Evolutionary conservation across 371 early-diverging fungal species (phyloP).

Genomic region (Fennellomyces sp.): DNA sequence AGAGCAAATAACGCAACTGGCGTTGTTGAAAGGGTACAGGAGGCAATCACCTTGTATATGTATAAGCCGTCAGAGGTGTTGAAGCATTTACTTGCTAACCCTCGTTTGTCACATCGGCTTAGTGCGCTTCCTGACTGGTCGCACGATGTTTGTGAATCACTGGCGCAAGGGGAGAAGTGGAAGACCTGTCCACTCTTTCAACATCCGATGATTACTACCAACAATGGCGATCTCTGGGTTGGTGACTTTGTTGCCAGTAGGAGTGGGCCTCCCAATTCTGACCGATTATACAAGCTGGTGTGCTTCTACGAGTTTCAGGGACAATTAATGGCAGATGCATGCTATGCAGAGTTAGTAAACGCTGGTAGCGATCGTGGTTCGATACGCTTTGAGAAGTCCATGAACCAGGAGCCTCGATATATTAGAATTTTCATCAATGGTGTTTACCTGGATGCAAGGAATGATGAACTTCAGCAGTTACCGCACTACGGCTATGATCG

Average conservation of each 20-base stretch:
- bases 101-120: neutral
- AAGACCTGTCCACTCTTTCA: conserved; percentile 5
- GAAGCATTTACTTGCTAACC: too few relatives aligned
- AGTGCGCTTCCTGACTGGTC: conserved; percentile 5
- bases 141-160: neutral
- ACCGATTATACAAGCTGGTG: too few relatives aligned
- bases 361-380: too few relatives aligned
- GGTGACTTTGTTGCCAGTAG: too few relatives aligned
- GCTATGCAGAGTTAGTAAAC: too few relatives aligned
- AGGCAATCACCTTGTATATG: conserved; percentile 2
- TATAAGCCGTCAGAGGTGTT: conserved; percentile 3
- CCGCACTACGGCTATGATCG: neutral
- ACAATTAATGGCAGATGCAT: too few relatives aligned
- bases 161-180: conserved; percentile 14
- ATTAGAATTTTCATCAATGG: too few relatives aligned
- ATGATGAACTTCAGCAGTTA: neutral
- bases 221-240: too few relatives aligned
- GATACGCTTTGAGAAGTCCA: too few relatives aligned
- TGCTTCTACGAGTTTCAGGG: too few relatives aligned
- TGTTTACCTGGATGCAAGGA: neutral
- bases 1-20: neutral
- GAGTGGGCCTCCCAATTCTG: too few relatives aligned
- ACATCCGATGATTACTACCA: conserved; percentile 9
- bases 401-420: too few relatives aligned
- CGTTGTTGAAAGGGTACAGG: neutral